These are phyloP conservation scores for Linnemannia hyalina DNA, from an alignment of 192 early-diverging fungal species.

Conservation along the genomic window DNA sequence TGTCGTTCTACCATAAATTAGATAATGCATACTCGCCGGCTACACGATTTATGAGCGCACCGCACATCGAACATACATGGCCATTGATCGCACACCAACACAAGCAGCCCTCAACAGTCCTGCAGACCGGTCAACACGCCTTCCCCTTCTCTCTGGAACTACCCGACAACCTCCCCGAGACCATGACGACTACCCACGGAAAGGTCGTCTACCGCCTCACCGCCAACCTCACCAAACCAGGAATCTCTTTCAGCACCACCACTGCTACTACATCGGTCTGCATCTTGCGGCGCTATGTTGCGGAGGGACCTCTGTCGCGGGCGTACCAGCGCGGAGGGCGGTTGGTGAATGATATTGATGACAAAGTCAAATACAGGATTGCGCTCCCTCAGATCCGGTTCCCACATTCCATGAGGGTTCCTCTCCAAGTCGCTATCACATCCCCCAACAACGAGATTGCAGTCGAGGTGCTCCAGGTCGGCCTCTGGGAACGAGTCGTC, in stretches of 20 bases:
- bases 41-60: constrained; percentile 19
- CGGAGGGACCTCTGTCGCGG: constrained; percentile 3
- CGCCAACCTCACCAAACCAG: constrained; percentile 40
- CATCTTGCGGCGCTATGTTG: constrained; percentile 20
- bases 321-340: constrained; percentile 28
- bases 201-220: constrained; percentile 28
- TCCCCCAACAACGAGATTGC: constrained; percentile 13
- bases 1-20: not conserved
- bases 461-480: constrained; percentile 32
- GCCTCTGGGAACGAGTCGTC: constrained; percentile 38
- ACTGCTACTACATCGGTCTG: constrained; percentile 12
- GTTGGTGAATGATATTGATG: constrained; percentile 2
- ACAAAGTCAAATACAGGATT: constrained; percentile 41
- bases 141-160: constrained; percentile 54
- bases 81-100: constrained; percentile 20
- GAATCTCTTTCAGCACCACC: constrained; percentile 26
- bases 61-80: constrained; percentile 50
- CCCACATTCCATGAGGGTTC: constrained; percentile 32
- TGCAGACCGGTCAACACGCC: constrained; percentile 38
- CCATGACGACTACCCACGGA: constrained; percentile 27
- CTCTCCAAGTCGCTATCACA: constrained; percentile 36
- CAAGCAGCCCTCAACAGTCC: constrained; percentile 15
- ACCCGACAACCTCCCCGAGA: constrained; percentile 46
- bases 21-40: constrained; percentile 46
- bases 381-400: constrained; percentile 33